Evolutionary conservation across 1,284 basidiomycete species (phyloP).

Genomic region (Cerrena zonata): DNA sequence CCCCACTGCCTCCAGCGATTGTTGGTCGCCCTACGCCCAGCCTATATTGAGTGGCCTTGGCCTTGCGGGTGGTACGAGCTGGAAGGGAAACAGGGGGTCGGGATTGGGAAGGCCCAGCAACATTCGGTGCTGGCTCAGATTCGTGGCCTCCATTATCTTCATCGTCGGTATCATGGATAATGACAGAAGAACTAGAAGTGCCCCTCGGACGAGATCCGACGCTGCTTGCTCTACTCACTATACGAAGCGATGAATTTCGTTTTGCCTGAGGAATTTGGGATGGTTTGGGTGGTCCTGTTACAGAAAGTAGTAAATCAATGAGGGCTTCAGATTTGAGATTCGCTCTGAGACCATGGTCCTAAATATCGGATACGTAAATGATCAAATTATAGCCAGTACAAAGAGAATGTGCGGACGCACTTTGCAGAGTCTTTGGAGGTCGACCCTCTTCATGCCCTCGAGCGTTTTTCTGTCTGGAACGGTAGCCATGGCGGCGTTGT

Average conservation of each 20-base stretch:
- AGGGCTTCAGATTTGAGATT: conserved; percentile 73
- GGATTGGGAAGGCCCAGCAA: conserved; percentile 9
- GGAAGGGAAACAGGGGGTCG: conserved; percentile 13
- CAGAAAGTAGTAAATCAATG: conserved; percentile 65
- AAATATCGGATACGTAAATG: background rate
- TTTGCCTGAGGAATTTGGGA: conserved; percentile 16
- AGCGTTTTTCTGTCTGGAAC: conserved; percentile 51
- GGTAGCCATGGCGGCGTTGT: conserved; percentile 36
- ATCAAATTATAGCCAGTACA: background rate
- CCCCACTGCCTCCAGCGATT: conserved; percentile 55
- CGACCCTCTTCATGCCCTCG: conserved; percentile 58
- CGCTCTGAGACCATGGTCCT: conserved; percentile 74
- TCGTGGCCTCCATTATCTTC: conserved; percentile 35
- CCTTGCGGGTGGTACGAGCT: conserved; percentile 54
- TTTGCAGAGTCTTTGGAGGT: conserved; percentile 75
- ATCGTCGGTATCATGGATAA: conserved; percentile 47
- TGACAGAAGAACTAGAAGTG: conserved; percentile 38
- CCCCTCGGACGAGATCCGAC: conserved; percentile 30
- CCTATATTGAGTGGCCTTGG: conserved; percentile 61
- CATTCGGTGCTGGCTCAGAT: background rate
- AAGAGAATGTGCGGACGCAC: conserved; percentile 30
- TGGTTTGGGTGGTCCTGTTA: conserved; percentile 25
- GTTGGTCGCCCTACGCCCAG: conserved; percentile 69
- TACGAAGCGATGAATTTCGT: conserved; percentile 25
- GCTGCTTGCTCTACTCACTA: conserved; percentile 28